Evolutionary conservation across 108 stramenopile genomes (phyloP), one percentile per base, ranked within the genome.

Genomic region (Pseudonitzschia multistriata): DNA sequence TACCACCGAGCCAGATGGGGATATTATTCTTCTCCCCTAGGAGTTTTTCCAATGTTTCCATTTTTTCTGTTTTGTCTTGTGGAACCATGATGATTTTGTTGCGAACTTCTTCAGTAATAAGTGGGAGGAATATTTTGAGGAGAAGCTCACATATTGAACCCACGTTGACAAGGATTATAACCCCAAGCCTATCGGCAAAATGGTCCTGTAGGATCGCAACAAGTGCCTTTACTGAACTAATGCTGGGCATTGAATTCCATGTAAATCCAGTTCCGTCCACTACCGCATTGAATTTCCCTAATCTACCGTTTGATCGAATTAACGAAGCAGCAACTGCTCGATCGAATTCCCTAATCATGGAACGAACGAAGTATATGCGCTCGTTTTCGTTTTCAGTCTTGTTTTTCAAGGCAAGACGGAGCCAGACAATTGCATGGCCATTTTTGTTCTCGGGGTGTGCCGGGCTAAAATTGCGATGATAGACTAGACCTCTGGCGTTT

Each of bases 181-280:
- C 75, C 15, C 88, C 88, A 42, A 92, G 67, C 30, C 85, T 64
- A 77, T 92, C 83, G 10, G 88, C 88, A 59, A 78, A 92, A 62
- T 92, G 88, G 75, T 92, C 91, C 68, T 92, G 91, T 42, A 92
- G 65, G 48, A 86, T 83, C 1, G 76, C 71, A 49, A 92, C 68
- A 19, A 79, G 49, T 27, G 59, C 49, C 55, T 89, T 87, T 39
- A 86, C 61, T 24, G 69, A 36, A 15, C 77, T 50, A 19, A 92
- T 30, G 28, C 68, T 56, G n/a, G 86, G 86, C 49, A 84, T 66
- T 13, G 63, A 70, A 22, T 68, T 69, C 25, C 74, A 68, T 2
- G 78, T 65, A 49, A 80, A 76, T 11, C 73, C 77, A 6, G 65
- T 42, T 34, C 82, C 87, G 61, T 89, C 88, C 21, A 92, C 40